phyloP scores from a whole-genome alignment of 2,329 filamentous ascomycete species.

The Cryphonectria japonica region DNA sequence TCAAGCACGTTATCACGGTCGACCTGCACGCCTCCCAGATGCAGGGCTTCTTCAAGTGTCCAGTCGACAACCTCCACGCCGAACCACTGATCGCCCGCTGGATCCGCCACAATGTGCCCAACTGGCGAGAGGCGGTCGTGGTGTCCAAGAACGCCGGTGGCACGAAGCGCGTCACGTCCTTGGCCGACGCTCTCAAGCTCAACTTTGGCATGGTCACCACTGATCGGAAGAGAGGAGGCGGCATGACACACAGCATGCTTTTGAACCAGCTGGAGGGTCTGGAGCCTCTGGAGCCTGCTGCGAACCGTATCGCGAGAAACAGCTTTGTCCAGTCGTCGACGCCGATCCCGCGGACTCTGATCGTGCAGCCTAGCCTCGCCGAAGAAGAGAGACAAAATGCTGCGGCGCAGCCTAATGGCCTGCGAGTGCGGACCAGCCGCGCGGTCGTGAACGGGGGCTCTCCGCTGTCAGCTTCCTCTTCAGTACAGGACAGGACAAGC shows the following conservation, averaged over 20 bases:
- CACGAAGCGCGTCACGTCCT: constrained; percentile 93
- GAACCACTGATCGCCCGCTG: constrained; percentile 94
- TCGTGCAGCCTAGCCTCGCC: constrained; percentile 31
- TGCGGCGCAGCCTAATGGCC: constrained; percentile 43
- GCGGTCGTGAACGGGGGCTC: constrained; percentile 31
- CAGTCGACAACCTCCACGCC: constrained; percentile 95
- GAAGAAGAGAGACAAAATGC: constrained; percentile 50
- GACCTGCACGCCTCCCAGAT: constrained; percentile 98
- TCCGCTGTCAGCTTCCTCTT: constrained; percentile 35
- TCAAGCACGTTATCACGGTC: constrained; percentile 96
- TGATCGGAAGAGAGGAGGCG: constrained; percentile 67
- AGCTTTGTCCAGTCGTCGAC: constrained; percentile 32
- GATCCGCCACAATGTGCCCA: constrained; percentile 85
- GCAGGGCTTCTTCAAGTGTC: constrained; percentile 98
- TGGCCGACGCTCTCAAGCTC: constrained; percentile 93
- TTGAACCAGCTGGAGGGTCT: constrained; percentile 68
- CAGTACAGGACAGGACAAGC: constrained; percentile 41
- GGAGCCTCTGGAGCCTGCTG: constrained; percentile 40
- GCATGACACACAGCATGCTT: constrained; percentile 80
- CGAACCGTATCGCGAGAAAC: constrained; percentile 30
- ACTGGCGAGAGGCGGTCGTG: constrained; percentile 90
- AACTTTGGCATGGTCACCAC: constrained; percentile 97
- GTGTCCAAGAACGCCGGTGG: constrained; percentile 98
- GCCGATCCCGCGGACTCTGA: constrained; percentile 35
- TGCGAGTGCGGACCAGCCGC: constrained; percentile 36